These are phyloP conservation scores for Zygosaccharomyces lentus DNA, from an alignment of 805 yeast species.

Conservation along the genomic window DNA sequence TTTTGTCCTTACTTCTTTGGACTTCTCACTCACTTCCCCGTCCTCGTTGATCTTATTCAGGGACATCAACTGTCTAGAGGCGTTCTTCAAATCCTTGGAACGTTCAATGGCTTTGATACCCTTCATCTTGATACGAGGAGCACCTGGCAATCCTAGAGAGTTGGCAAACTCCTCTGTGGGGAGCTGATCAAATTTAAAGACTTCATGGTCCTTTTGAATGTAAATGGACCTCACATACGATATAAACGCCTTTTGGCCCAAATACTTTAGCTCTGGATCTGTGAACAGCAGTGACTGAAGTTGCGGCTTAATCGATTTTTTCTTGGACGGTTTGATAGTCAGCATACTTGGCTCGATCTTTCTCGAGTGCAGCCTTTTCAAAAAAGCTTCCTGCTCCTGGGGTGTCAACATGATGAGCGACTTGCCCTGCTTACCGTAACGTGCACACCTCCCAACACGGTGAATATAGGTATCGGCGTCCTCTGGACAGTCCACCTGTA, in stretches of 20 bases:
- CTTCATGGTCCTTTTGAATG: constrained; percentile 81
- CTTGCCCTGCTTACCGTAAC: constrained; percentile 81
- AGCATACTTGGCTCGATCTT: constrained; percentile 68
- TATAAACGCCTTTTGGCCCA: constrained; percentile 94
- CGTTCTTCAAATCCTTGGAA: constrained; percentile 72
- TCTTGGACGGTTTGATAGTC: constrained; percentile 68
- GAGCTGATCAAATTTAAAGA: constrained; percentile 70
- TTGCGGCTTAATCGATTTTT: constrained; percentile 71
- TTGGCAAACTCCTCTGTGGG: constrained; percentile 83
- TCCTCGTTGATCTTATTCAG: constrained; percentile 57
- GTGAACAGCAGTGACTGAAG: constrained; percentile 87
- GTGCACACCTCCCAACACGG: constrained; percentile 84
- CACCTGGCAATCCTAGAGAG: constrained; percentile 91
- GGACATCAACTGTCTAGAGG: constrained; percentile 63
- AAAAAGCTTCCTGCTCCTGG: constrained; percentile 72
- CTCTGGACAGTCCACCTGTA: constrained; percentile 89
- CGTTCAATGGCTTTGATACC: constrained; percentile 43
- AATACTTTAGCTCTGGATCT: constrained; percentile 84
- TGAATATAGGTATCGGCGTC: constrained; percentile 86
- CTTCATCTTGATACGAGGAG: constrained; percentile 81
- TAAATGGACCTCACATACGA: constrained; percentile 83
- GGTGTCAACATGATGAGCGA: constrained; percentile 81
- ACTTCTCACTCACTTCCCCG: constrained; percentile 48
- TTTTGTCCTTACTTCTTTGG: constrained; percentile 62
- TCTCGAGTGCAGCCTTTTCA: constrained; percentile 55